These are phyloP conservation scores for Pichia sp. DNA, from an alignment of 1,139 yeast species.

Conservation along the genomic window DNA sequence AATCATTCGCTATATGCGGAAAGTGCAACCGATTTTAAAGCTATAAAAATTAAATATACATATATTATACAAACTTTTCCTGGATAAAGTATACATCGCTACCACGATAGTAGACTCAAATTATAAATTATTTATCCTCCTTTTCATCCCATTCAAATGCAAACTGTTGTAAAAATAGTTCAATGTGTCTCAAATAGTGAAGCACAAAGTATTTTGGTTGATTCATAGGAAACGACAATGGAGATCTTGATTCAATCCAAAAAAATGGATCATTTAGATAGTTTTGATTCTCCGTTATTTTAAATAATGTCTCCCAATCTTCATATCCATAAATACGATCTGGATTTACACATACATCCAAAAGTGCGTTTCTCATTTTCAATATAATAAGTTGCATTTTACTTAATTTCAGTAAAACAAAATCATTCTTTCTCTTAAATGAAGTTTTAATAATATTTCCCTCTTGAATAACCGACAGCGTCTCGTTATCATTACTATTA, in stretches of 20 bases:
- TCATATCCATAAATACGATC: constrained; percentile 33
- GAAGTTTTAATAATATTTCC: constrained; percentile 26
- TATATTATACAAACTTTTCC: no score
- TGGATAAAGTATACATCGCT: not conserved
- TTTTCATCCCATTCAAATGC: constrained; percentile 22
- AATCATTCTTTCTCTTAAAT: constrained; percentile 24
- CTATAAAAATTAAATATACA: no score
- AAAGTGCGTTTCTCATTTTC: constrained; percentile 21
- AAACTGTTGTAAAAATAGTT: constrained; percentile 26
- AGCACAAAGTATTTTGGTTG: constrained; percentile 60
- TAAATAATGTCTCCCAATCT: constrained; percentile 41
- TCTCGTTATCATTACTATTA: no score
- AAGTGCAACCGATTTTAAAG: not conserved
- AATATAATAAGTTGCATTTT: constrained; percentile 20
- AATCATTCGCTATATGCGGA: not conserved
- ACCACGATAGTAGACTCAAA: not conserved
- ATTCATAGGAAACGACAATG: constrained; percentile 57
- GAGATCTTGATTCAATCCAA: constrained; percentile 43
- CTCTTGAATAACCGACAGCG: constrained; percentile 13
- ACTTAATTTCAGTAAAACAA: constrained; percentile 18
- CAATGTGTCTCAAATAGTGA: constrained; percentile 37
- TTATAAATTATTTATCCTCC: not conserved
- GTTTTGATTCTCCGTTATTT: constrained; percentile 25
- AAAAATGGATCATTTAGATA: constrained; percentile 27
- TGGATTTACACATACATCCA: constrained; percentile 29